Evolutionary conservation across 345 rosid genomes (phyloP), one percentile per base, ranked within the genome.

Genomic region (Draba incana): DNA sequence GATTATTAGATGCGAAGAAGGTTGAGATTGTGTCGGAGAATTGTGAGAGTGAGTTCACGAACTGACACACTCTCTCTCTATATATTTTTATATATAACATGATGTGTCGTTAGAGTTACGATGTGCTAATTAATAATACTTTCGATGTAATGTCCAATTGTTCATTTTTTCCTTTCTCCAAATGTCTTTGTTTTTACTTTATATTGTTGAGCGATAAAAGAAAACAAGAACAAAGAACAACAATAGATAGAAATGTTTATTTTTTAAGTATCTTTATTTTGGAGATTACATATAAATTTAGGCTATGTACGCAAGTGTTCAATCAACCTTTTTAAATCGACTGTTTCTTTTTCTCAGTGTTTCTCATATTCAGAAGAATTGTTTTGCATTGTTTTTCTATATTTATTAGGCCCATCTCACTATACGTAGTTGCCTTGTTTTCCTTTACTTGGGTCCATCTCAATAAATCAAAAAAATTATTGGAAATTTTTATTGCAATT

Each of bases 21-120:
- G 76, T 62, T 45, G 61, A 76, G 31, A 51, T 88, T 78, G 65
- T 78, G 45, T 79, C 84, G 10, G 83, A 85, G 70, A 38, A 78
- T 14, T 86, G 96, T 61, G 67, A 67, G 33, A 76, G 78, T 37
- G 51, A 79, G 38, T 68, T 88, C 64, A 77, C 57, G 67, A 60
- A 61, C 30, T 74, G 73, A 74, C 57, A 51, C 15, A 14, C 13
- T 11, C 14, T 35, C 13, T 7, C 10, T 68, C 2, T 56, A 20
- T 49, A 10, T 33, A 16, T 10, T 62, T 13, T 2, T 42, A 58
- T 53, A 52, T 60, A 45, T 60, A 60, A 27, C n/a, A 41, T 67
- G 50, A 35, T 74, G 63, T 67, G 51, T 60, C 35, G 68, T 60
- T 74, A 74, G 78, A 66, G 51, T 44, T 74, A 45, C 57, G 46